Evolutionary conservation across 768 basidiomycete genomes (phyloP), one percentile per base, ranked within the genome.

Genomic region (Exsudoporus frostii): DNA sequence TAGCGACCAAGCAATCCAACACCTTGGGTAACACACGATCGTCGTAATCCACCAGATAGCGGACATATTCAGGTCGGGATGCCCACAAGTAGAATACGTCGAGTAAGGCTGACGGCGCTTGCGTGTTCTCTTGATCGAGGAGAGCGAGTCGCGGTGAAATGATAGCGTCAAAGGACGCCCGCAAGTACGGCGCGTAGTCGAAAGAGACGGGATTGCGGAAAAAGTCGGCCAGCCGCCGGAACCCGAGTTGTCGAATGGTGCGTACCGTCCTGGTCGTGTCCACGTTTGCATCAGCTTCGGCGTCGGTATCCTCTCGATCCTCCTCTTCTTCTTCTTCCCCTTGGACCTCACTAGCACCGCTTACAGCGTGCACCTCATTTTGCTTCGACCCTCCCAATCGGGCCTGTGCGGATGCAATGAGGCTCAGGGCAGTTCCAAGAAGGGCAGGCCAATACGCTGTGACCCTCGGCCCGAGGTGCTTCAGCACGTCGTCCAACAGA

Each of bases 171-270:
- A 92, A 98, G 9, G 84, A 80, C 7, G 77, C 72, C 5, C 73
- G 69, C 64, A 98, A 74, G 68, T 85, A 95, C 0, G 84, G 79
- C 0, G 75, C 64, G 66, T 88, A 96, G 68, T 96, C 82, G 67
- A 93, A 97, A 1, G 70, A 63, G 24, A 85, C 78, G 0, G 88
- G 83, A 37, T 78, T 77, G 14, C 84, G 81, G 80, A 93, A 93
- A 74, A 98, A 96, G 63, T 95, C 90, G 1, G 86, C 82, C 34
- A 98, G 72, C 13, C 95, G 84, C 67, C 91, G 92, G 46, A 98
- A 70, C 9, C 93, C 94, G 1, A 88, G 75, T 49, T 92, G 90
- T 14, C 97, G 83, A 38, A 95, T 78, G 8, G 79, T 76, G 20
- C 92, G 83, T 5, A 73, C 71, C 27, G 63, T 77, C 65, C 66